These are phyloP conservation scores for Aspergillus sp. DNA, from an alignment of 2,329 filamentous ascomycete genomes.

Conservation along the genomic window DNA sequence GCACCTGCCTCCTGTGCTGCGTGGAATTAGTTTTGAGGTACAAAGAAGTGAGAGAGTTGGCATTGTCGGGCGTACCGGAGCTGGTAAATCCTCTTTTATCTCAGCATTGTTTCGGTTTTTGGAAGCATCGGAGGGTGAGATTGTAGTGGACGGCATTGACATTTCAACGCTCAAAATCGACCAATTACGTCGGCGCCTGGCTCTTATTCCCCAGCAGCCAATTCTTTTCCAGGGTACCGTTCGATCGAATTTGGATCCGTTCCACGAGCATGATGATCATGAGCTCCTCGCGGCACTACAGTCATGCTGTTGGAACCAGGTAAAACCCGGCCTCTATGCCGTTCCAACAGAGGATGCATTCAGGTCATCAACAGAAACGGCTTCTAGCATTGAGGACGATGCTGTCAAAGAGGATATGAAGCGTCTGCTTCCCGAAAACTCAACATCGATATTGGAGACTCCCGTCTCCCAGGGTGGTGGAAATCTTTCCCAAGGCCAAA, in stretches of 20 bases:
- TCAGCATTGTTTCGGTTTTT: constrained; percentile 72
- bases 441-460: constrained; percentile 42
- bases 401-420: too few relatives aligned
- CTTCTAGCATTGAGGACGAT: too few relatives aligned
- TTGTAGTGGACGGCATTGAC: constrained; percentile 66
- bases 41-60: constrained; percentile 61
- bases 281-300: constrained; percentile 63
- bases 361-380: background rate
- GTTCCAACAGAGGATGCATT: background rate
- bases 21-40: constrained; percentile 60
- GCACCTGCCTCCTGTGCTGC: constrained; percentile 63
- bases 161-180: constrained; percentile 65
- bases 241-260: constrained; percentile 68
- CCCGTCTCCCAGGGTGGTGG: constrained; percentile 64
- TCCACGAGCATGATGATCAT: constrained; percentile 59
- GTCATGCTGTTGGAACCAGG: constrained; percentile 55
- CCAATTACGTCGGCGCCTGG: constrained; percentile 62
- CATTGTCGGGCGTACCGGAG: constrained; percentile 71
- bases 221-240: constrained; percentile 74
- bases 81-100: constrained; percentile 70
- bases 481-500: constrained; percentile 69
- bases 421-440: too few relatives aligned
- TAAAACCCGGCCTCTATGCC: background rate
- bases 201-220: constrained; percentile 75
- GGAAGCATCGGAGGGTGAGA: constrained; percentile 58